Evolutionary conservation across 345 rosid species (phyloP), one percentile per base, ranked within the genome.

Genomic region (Brassica nigra): DNA sequence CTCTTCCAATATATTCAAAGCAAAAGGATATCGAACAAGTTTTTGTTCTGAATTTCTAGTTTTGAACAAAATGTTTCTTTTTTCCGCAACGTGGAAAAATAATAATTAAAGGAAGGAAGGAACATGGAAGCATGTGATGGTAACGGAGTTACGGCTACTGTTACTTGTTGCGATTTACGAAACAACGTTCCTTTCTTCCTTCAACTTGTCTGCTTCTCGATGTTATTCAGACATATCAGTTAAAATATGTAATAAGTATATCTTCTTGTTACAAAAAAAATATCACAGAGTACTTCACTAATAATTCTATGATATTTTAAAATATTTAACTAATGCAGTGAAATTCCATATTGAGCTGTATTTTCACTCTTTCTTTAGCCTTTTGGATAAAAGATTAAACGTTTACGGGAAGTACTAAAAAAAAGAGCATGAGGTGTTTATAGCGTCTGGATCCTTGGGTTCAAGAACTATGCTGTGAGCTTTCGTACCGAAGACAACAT

Each of bases 391-490:
- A 62, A 8, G 37, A 30, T 62, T 14, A 62, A 47, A 59, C 18
- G 20, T 62, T 14, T 33, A 29, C 67, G 14, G 20, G 1, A 62
- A 29, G 11, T 30, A n/a, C 30, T 2, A 62, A 29, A 91, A 78
- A 87, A 91, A 12, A 92, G 83, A 0, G 98, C 96, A 70, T 92
- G 95, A 6, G 94, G 89, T 14, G 96, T 87, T 59, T 18, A 92
- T 88, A 3, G 85, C 86, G 9, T 57, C 82, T 15, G 89, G 81
- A 52, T 86, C 87, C 57, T 85, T 88, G 0, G 97, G 99, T 86
- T 95, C 90, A 84, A 95, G 64, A 0, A 95, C 84, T 0, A 95
- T 85, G 71, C 95, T 91, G 47, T 92, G 97, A 67, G 92, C 97
- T 80, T 87, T 92, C 2, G 86, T 81, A 78, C 98, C 97, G 72